Base-by-base conservation (phyloP, 768 basidiomycete species). In the Tubosaeta sp. region DNA sequence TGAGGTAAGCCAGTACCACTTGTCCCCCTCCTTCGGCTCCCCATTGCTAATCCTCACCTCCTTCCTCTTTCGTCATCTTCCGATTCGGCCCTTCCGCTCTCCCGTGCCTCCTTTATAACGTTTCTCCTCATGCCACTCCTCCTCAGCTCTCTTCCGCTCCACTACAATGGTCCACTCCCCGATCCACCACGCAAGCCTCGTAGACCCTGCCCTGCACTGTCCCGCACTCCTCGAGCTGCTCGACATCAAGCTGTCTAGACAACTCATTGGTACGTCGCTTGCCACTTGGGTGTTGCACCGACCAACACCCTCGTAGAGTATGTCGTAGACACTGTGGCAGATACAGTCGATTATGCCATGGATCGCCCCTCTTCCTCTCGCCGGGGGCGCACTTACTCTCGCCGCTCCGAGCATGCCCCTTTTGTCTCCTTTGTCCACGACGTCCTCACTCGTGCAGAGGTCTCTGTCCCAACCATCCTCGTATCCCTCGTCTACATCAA, bases 331-430 rank as follows among this genome's bases (percentile, higher is more conserved):
- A 75, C 69, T 22, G 83, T 88, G 8, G 71, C 78, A 6, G 86
- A 89, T 54, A 84, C 86, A 0, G 88, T 89, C 48, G 85, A 88
- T 69, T 87, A 77, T 62, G 86, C 87, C 13, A 80, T 89, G 70
- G 82, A 84, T n/a, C 78, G 83, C 27, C 75, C 85, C 16, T 77
- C 82, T 17, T 76, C 82, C 16, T 78, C 79, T 0, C 65, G 70
- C 2, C 74, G 79, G 11, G 81, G 83, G 19, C 81, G 81, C 52
- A 52, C 73, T 3, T 48, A 70, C 35, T 62, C 75, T 17, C 75
- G 80, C 47, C 75, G 74, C 47, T 69, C 82, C 6, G 78, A 81
- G 51, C 79, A 80, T 60, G 59, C 75, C 43, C 72, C 79, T 56
- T 89, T 89, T 70, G 71, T 76, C 52, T 71, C 75, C n/a, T 86